Base-by-base conservation (phyloP, 441 rosid genomes). In the Pelargonium cotyledonis region DNA sequence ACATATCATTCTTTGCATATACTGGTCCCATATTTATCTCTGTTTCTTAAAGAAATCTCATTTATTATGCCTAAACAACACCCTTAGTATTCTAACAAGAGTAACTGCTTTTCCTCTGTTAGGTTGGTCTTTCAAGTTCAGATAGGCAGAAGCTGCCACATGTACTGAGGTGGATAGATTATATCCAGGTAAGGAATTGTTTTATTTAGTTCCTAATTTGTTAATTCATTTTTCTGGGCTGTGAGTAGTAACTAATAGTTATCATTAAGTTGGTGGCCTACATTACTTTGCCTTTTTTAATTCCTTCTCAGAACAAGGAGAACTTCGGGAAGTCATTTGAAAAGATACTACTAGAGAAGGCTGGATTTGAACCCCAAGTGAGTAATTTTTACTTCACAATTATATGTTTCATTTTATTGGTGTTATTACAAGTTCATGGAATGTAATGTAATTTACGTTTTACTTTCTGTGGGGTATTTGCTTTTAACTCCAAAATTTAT, bases 131-230 rank as follows among this genome's bases (percentile, higher is more conserved):
- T 75, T 76, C 95, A 23, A 70, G 77, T 70, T 68, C 73, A 2
- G 88, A 85, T 53, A 80, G 75, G 75, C 85, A 80, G 71, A 85
- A 89, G 76, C 75, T 85, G 57, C 81, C 81, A 15, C 87, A 89
- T 82, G 83, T 91, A n/a, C 49, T 84, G 79, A 86, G 99, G 80
- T 94, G 99, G 97, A 71, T 86, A 85, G 86, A 89, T 72, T 87
- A 89, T 83, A 81, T 91, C 66, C 97, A 94, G 94, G 99, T 88
- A 78, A 46, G 70, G 26, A 29, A 19, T 5, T 18, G 35, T 53
- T 12, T 15, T 16, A 6, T 35, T 51, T 55, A 55, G 23, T 57
- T 57, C 8, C 9, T 57, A 21, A 57, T 19, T 3, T 8, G 8
- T 57, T 57, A 8, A 57, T 23, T 16, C 9, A 19, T 57, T 57